A percentile compares a stretch with the other conserved stretches of the same genome.
phyloP scores from a whole-genome alignment of 1,139 yeast genomes.

The Geotrichum cucujoidarum region DNA sequence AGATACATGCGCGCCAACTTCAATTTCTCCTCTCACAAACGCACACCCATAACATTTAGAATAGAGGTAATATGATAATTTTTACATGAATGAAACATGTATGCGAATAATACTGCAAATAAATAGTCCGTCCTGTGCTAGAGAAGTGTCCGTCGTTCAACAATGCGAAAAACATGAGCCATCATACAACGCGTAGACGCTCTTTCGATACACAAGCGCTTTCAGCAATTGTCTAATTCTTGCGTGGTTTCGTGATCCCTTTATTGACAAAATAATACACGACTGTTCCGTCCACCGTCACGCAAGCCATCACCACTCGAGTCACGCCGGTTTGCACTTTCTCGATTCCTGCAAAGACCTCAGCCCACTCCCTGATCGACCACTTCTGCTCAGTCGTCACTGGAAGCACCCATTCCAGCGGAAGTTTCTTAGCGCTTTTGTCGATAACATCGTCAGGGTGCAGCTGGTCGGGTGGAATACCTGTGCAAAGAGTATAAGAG shows the following conservation, averaged over 20 bases:
- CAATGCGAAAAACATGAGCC: no score
- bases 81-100: no score
- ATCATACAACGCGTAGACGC: neutral
- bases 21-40: no score
- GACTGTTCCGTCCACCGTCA: conserved; percentile 61
- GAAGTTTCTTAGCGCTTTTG: neutral
- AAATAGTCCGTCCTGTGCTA: no score
- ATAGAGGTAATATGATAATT: no score
- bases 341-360: conserved; percentile 30
- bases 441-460: conserved; percentile 16
- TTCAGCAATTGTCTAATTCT: conserved; percentile 37
- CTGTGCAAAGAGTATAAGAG: conserved; percentile 14
- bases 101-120: no score
- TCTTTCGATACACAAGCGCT: conserved; percentile 23
- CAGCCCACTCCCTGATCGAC: conserved; percentile 35
- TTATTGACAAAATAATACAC: conserved; percentile 61
- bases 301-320: conserved; percentile 51
- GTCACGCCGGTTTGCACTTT: conserved; percentile 21
- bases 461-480: conserved; percentile 17
- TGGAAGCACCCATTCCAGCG: conserved; percentile 19
- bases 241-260: conserved; percentile 57
- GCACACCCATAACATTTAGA: no score
- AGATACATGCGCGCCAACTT: no score
- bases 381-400: conserved; percentile 24
- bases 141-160: no score